Base-by-base conservation (phyloP, 306 rosid species). In the Datisca glomerata region DNA sequence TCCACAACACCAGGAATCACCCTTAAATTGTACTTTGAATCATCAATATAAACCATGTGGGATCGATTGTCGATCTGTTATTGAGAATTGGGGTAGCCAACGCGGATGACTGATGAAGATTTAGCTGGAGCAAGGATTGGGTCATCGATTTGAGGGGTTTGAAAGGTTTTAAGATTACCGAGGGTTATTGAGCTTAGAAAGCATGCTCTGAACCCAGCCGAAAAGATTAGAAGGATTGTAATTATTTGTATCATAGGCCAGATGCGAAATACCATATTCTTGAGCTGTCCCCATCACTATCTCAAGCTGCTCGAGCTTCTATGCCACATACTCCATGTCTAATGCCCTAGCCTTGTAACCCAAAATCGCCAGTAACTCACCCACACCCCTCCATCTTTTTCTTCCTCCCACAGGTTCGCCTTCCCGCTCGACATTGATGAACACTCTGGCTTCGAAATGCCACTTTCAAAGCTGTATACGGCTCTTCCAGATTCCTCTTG, bases 141-240 rank as follows among this genome's bases (percentile, higher is more conserved):
- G n/a, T n/a, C n/a, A n/a, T n/a, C n/a, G n/a, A n/a, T n/a, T n/a
- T n/a, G n/a, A n/a, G n/a, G n/a, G n/a, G n/a, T n/a, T n/a, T n/a
- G n/a, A n/a, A n/a, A n/a, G n/a, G n/a, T 17, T 8, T 51, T 49
- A 28, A 47, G 38, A 47, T 22, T 22, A 18, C 25, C 12, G 65
- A 4, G 67, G 36, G 41, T 55, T 70, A 61, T 74, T 69, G 40
- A 80, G 69, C 42, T 74, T 87, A 3, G 75, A 49, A 27, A 85
- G 63, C 93, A 85, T 85, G 53, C 59, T 80, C 19, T 77, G 76
- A 27, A 85, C 81, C 96, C 93, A 80, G 0, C 81, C 77, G 21
- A 69, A 72, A 20, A 85, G 75, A 76, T 85, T 80, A 2, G 96
- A 38, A 0, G 96, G 96, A 52, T 85, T 79, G 34, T 69, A 85